Base-by-base conservation (phyloP, 495 filamentous ascomycete species). In the Trichocladium antarcticum region DNA sequence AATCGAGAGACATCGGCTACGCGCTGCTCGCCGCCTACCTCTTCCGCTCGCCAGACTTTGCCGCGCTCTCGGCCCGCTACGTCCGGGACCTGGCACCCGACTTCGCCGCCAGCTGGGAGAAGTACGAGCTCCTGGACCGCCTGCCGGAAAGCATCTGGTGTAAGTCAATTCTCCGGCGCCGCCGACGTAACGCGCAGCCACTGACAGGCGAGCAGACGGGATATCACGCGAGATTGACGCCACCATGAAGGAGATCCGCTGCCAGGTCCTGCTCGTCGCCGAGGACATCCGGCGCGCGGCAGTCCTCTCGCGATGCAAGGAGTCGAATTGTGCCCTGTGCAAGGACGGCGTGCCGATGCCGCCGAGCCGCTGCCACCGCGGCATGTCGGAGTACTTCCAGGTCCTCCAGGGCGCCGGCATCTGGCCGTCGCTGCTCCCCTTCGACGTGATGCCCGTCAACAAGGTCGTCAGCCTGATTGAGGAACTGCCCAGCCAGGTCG, bases 1-100 rank as follows among this genome's bases (percentile, higher is more conserved):
- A 32, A 10, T 1, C 36, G 1, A 17, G 24, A n/a, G 45, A 39
- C 7, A 48, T 40, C 21, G 45, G 45, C 1, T 48, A 48, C 6
- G 45, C 32, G 0, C 10, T 48, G 11, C 45, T 48, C 2, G 45
- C 37, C 5, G 45, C 45, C 1, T 48, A 40, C 12, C 45, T 48
- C 16, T 48, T 48, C 14, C 36, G 9, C 15, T 48, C 45, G 10
- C 45, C 45, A 6, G 1, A 15, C 5, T 16, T 48, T 1, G 16
- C 21, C 9, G 12, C 1, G 0, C 28, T 48, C 11, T 39, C 45
- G 0, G 4, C 15, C 0, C 7, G 6, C 1, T 48, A 15, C 14
- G 45, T 21, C 0, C 9, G 15, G 24, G 37, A 22, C 6, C 5
- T 48, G 27, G 20, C 45, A 2, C 16, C 45, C 1, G 22, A 40